phyloP scores from a whole-genome alignment of 2,329 filamentous ascomycete species.

The Colletotrichum truncatum region DNA sequence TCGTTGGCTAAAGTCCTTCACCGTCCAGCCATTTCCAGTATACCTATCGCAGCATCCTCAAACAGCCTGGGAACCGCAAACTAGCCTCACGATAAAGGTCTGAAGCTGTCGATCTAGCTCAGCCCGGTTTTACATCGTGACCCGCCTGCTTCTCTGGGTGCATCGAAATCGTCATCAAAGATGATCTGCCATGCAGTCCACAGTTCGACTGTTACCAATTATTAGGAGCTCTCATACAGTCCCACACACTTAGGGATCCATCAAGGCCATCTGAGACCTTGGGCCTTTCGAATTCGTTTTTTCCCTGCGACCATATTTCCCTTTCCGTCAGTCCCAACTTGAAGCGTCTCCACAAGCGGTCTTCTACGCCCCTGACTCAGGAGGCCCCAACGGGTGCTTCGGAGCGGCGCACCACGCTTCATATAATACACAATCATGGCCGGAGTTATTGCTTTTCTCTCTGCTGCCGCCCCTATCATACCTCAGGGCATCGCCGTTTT shows the following conservation, averaged over 20 bases:
- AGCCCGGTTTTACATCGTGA: background rate
- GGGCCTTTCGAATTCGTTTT: background rate
- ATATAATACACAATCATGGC: conserved; percentile 5
- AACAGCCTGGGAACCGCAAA: background rate
- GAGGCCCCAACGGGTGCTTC: background rate
- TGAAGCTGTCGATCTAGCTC: background rate
- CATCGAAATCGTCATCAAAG: background rate
- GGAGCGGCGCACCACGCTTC: background rate
- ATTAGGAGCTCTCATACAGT: background rate
- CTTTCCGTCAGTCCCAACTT: background rate
- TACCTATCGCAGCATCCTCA: background rate
- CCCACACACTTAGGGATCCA: background rate
- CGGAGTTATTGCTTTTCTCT: background rate
- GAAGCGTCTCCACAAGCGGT: background rate
- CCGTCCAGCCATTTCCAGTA: background rate
- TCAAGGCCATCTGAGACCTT: background rate
- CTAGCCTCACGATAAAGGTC: background rate
- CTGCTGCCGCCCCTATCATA: background rate
- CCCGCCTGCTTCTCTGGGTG: background rate
- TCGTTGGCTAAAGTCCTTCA: background rate
- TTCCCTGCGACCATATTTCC: background rate
- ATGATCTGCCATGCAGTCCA: background rate
- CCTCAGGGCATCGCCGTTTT: background rate
- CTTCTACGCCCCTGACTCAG: conserved; percentile 1
- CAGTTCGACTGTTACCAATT: background rate